Evolutionary conservation across 331 rosid genomes (phyloP).

Genomic region (Erythrophleum ivorense): DNA sequence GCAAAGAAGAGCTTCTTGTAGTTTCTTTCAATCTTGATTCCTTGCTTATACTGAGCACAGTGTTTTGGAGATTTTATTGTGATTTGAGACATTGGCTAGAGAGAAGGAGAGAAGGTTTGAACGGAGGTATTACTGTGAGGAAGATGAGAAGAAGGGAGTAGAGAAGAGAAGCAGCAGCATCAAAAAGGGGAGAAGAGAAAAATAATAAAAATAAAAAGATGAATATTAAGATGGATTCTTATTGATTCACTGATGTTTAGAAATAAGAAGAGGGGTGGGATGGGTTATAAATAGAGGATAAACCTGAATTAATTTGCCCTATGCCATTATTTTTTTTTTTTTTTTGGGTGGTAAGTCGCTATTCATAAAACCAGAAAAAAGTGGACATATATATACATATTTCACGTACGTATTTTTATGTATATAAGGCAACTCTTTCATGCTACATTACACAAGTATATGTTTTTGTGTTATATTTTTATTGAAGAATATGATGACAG

Average conservation of each 20-base stretch:
- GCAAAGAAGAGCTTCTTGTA: slow-evolving; percentile 65
- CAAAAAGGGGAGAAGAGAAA: neutral
- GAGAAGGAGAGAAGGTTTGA: neutral
- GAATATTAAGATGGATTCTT: neutral
- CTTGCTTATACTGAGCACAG: slow-evolving; percentile 65
- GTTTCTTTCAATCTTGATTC: slow-evolving; percentile 49
- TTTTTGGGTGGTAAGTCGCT: slow-evolving; percentile 49
- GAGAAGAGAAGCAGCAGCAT: slow-evolving; percentile 1
- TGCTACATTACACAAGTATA: neutral
- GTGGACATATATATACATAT: too few species aligned
- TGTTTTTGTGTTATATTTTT: neutral
- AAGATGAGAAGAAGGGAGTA: slow-evolving; percentile 1
- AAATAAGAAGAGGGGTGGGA: slow-evolving; percentile 35
- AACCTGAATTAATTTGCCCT: slow-evolving; percentile 53
- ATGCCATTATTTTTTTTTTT: slow-evolving; percentile 26
- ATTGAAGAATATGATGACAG: neutral
- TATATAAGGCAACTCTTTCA: too few species aligned
- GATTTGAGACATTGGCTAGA: slow-evolving; percentile 72
- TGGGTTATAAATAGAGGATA: slow-evolving; percentile 46
- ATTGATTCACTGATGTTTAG: slow-evolving; percentile 45
- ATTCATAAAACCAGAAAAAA: neutral
- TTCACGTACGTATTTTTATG: too few species aligned
- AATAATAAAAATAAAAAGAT: slow-evolving; percentile 32
- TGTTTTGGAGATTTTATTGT: slow-evolving; percentile 77
- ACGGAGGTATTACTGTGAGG: neutral